Conservation (phyloP, 352 stramenopile genomes). For the Phytopythium montanum region DNA sequence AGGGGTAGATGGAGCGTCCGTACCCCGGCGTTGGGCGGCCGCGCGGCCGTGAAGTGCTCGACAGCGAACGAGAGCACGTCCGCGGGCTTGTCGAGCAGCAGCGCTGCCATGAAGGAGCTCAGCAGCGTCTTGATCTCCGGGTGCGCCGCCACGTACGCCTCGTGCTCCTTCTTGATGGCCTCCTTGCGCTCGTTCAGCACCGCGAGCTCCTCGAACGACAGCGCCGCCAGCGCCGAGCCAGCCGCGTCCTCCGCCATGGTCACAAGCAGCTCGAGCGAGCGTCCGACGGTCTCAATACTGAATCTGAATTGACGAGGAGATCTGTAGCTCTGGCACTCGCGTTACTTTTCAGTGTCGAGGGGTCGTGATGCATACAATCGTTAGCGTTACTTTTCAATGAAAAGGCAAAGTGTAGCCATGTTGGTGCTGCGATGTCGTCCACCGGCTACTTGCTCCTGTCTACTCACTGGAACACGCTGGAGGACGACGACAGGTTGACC, state of each 20-base stretch:
- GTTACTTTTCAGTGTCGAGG: not conserved
- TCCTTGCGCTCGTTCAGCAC: slow-evolving; percentile 86
- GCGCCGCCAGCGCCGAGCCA: slow-evolving; percentile 61
- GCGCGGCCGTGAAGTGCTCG: slow-evolving; percentile 76
- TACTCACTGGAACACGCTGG: slow-evolving; percentile 67
- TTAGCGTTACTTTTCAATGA: not conserved
- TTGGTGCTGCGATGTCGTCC: too few species aligned
- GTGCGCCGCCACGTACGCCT: slow-evolving; percentile 75
- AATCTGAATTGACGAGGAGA: not conserved
- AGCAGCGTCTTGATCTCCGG: slow-evolving; percentile 90
- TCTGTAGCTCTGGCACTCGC: not conserved
- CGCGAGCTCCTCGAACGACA: slow-evolving; percentile 82
- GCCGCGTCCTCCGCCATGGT: slow-evolving; percentile 27
- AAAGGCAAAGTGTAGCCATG: not conserved
- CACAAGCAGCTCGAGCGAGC: not conserved
- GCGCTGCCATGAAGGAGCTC: slow-evolving; percentile 81
- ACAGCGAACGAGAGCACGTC: slow-evolving; percentile 81
- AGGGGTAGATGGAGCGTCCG: slow-evolving; percentile 18
- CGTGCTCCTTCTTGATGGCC: slow-evolving; percentile 82
- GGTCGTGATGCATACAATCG: not conserved
- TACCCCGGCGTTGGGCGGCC: slow-evolving; percentile 46
- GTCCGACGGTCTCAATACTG: too few species aligned
- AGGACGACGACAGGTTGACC: slow-evolving; percentile 64
- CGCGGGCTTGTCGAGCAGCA: slow-evolving; percentile 84
- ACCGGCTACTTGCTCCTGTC: too few species aligned